These are phyloP conservation scores for Papiliotrema flavescens DNA, from an alignment of 1,284 basidiomycete genomes.

Conservation along the genomic window DNA sequence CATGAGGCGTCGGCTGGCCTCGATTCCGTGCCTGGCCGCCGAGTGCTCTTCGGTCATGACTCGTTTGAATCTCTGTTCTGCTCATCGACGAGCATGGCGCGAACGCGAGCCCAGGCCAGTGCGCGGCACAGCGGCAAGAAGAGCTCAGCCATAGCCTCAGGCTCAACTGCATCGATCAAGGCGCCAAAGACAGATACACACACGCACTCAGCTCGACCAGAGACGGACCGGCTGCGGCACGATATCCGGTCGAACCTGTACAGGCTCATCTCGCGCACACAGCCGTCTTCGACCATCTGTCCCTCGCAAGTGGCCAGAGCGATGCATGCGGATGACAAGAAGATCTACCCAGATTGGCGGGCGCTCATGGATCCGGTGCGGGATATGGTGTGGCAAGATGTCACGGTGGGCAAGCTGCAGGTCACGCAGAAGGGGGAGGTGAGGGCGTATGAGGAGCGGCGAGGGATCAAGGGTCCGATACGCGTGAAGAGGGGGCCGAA, in stretches of 20 bases:
- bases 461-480: slow-evolving; percentile 28
- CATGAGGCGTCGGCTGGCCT: too few relatives aligned
- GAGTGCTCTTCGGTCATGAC: background rate
- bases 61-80: background rate
- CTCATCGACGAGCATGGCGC: too few relatives aligned
- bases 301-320: slow-evolving; percentile 27
- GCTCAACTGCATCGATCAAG: background rate
- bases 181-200: background rate
- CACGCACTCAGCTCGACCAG: background rate
- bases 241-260: slow-evolving; percentile 10
- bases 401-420: slow-evolving; percentile 10
- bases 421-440: slow-evolving; percentile 26
- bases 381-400: slow-evolving; percentile 25
- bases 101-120: too few relatives aligned
- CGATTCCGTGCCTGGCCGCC: too few relatives aligned
- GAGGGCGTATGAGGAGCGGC: slow-evolving; percentile 10
- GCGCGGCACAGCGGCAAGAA: background rate
- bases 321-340: slow-evolving; percentile 13
- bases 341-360: slow-evolving; percentile 24
- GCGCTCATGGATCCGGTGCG: slow-evolving; percentile 26
- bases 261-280: slow-evolving; percentile 14
- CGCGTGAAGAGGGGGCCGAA: slow-evolving; percentile 20
- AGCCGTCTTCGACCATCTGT: slow-evolving; percentile 21
- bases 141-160: background rate
- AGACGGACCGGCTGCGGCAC: background rate